Evolutionary conservation across 306 rosid genomes (phyloP).

Genomic region (Hippophae gyantsensis): DNA sequence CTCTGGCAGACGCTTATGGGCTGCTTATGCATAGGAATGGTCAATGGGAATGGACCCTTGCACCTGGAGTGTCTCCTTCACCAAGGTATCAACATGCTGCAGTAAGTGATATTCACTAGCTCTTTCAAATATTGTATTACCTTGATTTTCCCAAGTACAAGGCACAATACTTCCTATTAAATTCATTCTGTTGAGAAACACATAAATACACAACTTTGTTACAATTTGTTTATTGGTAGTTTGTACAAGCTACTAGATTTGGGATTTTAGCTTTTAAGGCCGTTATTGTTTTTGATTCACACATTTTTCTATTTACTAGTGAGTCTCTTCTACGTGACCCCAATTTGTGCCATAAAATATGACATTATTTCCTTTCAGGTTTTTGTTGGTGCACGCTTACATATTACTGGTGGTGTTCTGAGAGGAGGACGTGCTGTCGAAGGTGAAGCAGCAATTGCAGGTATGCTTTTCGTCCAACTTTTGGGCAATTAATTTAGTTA

Average conservation of each 20-base stretch:
- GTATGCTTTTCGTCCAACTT: constrained; percentile 30
- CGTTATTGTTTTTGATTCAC: neutral
- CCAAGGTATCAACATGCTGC: constrained; percentile 97
- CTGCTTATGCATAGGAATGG: constrained; percentile 95
- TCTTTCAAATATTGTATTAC: constrained; percentile 6
- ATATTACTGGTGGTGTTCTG: constrained; percentile 94
- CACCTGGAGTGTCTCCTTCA: constrained; percentile 99
- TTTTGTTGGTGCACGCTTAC: constrained; percentile 96
- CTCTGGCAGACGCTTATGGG: constrained; percentile 94
- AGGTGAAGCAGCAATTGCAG: constrained; percentile 92
- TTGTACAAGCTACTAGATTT: neutral
- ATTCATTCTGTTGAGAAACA: neutral
- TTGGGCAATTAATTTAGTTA: constrained; percentile 5
- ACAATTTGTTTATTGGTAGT: constrained; percentile 1
- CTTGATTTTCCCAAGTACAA: neutral
- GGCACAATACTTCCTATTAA: neutral
- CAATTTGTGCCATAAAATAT: constrained; percentile 7
- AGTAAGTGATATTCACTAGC: constrained; percentile 42
- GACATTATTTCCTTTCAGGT: constrained; percentile 47
- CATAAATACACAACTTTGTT: neutral
- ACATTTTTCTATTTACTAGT: constrained; percentile 3
- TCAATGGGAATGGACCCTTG: constrained; percentile 99
- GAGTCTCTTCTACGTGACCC: constrained; percentile 12
- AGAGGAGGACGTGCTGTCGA: constrained; percentile 93
- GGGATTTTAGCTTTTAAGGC: constrained; percentile 1